These are phyloP conservation scores for Colletotrichum caudatum DNA, from an alignment of 2,329 filamentous ascomycete species.

Conservation along the genomic window DNA sequence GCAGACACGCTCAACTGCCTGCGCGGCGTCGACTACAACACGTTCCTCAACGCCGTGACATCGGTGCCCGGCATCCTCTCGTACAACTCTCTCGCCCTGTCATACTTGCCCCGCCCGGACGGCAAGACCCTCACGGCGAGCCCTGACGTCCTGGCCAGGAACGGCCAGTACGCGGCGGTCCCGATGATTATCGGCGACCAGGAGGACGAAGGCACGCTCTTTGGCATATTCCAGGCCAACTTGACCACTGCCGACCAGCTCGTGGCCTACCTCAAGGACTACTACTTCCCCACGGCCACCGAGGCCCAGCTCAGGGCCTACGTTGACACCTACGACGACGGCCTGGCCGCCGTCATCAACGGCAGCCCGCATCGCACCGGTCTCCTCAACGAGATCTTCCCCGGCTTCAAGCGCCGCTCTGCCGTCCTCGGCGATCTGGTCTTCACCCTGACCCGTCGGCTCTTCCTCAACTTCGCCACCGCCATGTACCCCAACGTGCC, in stretches of 20 bases:
- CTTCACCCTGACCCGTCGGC: slow-evolving; percentile 57
- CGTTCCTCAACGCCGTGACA: slow-evolving; percentile 67
- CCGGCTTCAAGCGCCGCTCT: slow-evolving; percentile 73
- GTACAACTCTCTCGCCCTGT: slow-evolving; percentile 69
- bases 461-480: slow-evolving; percentile 60
- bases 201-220: slow-evolving; percentile 76
- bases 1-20: slow-evolving; percentile 66
- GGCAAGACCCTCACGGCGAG: slow-evolving; percentile 64
- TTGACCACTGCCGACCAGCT: slow-evolving; percentile 66
- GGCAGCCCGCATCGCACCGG: slow-evolving; percentile 72
- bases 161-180: slow-evolving; percentile 66
- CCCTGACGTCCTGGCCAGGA: slow-evolving; percentile 61
- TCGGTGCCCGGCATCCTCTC: slow-evolving; percentile 68
- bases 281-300: slow-evolving; percentile 48
- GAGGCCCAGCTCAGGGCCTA: slow-evolving; percentile 58
- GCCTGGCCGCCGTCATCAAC: slow-evolving; percentile 60
- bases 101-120: slow-evolving; percentile 73
- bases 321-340: slow-evolving; percentile 66
- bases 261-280: slow-evolving; percentile 33
- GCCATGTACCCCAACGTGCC: slow-evolving; percentile 66
- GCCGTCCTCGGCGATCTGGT: slow-evolving; percentile 73
- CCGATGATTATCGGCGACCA: slow-evolving; percentile 74
- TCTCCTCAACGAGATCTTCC: slow-evolving; percentile 69
- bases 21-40: slow-evolving; percentile 62
- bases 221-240: slow-evolving; percentile 69